Evolutionary conservation across 2,329 filamentous ascomycete genomes (phyloP).

Genomic region (Dothidotthia symphoricarpi): DNA sequence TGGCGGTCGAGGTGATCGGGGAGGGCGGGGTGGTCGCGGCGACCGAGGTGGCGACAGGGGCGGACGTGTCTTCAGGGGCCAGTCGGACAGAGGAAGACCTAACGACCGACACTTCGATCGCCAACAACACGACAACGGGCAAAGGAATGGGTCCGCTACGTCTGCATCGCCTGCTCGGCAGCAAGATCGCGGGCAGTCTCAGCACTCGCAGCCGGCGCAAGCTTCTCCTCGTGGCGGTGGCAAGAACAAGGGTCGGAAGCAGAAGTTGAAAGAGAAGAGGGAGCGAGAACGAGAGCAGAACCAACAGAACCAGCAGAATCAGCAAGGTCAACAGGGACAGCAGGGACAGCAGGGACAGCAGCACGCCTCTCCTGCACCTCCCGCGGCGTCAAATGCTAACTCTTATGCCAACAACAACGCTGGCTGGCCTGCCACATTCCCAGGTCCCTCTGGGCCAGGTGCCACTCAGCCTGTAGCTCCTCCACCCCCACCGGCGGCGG

Average conservation of each 20-base stretch:
- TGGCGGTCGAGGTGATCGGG: slow-evolving; percentile 29
- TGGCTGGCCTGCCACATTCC: slow-evolving; percentile 15
- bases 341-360: slow-evolving; percentile 9
- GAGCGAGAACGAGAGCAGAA: slow-evolving; percentile 21
- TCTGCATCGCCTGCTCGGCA: slow-evolving; percentile 31
- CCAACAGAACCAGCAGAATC: slow-evolving; percentile 9
- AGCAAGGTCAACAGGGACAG: slow-evolving; percentile 6
- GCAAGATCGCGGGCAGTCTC: slow-evolving; percentile 15
- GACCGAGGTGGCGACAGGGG: slow-evolving; percentile 26
- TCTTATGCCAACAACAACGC: slow-evolving; percentile 23
- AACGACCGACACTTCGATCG: too few relatives aligned
- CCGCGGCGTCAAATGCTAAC: slow-evolving; percentile 18
- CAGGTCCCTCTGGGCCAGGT: too few relatives aligned
- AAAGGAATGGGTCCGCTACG: slow-evolving; percentile 17
- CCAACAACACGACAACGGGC: slow-evolving; percentile 29
- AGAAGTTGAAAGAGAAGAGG: slow-evolving; percentile 29
- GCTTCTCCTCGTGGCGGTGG: slow-evolving; percentile 23
- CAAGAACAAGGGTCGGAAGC: slow-evolving; percentile 35
- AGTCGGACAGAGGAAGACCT: slow-evolving; percentile 22
- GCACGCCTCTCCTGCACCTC: slow-evolving; percentile 21
- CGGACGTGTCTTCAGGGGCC: slow-evolving; percentile 28
- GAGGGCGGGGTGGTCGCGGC: slow-evolving; percentile 21
- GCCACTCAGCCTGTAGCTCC: slow-evolving; percentile 3
- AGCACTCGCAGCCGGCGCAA: slow-evolving; percentile 11
- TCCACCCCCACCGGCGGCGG: slow-evolving; percentile 15